A percentile compares a stretch with the other conserved stretches of the same genome.
phyloP scores from a whole-genome alignment of 2,329 filamentous ascomycete genomes.

The Fusarium nodosum region DNA sequence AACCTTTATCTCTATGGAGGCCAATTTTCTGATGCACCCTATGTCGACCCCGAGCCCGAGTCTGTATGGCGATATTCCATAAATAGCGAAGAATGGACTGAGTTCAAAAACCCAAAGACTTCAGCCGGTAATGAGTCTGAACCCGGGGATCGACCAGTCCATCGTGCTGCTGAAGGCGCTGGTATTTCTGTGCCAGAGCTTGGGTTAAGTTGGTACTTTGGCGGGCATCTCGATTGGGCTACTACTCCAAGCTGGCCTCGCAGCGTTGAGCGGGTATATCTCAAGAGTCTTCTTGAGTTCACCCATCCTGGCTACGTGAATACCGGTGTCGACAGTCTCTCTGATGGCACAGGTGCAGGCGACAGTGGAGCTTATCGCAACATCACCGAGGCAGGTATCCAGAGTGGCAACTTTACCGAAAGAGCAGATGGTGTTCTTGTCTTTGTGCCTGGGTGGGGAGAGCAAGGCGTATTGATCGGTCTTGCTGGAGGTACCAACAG shows the following conservation, averaged over 20 bases:
- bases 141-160: slow-evolving; percentile 67
- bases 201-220: slow-evolving; percentile 83
- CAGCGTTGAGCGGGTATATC: slow-evolving; percentile 72
- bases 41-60: slow-evolving; percentile 67
- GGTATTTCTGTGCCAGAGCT: slow-evolving; percentile 77
- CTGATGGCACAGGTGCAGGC: slow-evolving; percentile 68
- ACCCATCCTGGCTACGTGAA: slow-evolving; percentile 80
- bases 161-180: slow-evolving; percentile 80
- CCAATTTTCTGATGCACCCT: slow-evolving; percentile 75
- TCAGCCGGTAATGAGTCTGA: slow-evolving; percentile 74
- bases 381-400: slow-evolving; percentile 78
- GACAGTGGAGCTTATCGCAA: slow-evolving; percentile 76
- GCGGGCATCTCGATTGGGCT: slow-evolving; percentile 76
- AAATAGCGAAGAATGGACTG: slow-evolving; percentile 69
- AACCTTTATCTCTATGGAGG: slow-evolving; percentile 81
- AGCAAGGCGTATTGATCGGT: slow-evolving; percentile 77
- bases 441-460: slow-evolving; percentile 81
- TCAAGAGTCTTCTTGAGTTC: slow-evolving; percentile 81
- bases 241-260: slow-evolving; percentile 76
- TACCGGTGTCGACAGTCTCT: slow-evolving; percentile 69
- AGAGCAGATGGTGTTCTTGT: slow-evolving; percentile 80
- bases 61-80: slow-evolving; percentile 80
- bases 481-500: slow-evolving; percentile 78
- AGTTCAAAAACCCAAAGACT: slow-evolving; percentile 72
- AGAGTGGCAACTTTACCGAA: slow-evolving; percentile 76